These are phyloP conservation scores for Carallia pectinifolia DNA, from an alignment of 345 rosid genomes.

Conservation along the genomic window DNA sequence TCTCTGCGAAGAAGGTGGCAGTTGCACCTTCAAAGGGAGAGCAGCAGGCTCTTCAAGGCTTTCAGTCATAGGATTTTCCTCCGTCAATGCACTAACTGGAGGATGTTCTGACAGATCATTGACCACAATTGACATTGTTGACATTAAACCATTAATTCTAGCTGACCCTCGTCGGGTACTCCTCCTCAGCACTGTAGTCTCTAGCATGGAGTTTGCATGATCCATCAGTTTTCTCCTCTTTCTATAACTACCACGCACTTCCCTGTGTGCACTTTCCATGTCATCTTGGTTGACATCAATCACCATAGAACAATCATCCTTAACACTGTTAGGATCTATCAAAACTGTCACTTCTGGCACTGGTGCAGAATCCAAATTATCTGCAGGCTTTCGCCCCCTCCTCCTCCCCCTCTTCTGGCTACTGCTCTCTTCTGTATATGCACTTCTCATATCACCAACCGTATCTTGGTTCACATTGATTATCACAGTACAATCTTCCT, in stretches of 20 bases:
- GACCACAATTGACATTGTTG: slow-evolving; percentile 20
- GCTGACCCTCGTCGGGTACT: slow-evolving; percentile 70
- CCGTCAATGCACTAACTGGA: slow-evolving; percentile 52
- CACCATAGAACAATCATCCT: slow-evolving; percentile 17
- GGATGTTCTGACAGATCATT: slow-evolving; percentile 50
- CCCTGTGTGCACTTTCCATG: slow-evolving; percentile 29
- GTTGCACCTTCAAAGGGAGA: slow-evolving; percentile 56
- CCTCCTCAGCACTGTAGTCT: slow-evolving; percentile 67
- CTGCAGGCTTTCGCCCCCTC: slow-evolving; percentile 45
- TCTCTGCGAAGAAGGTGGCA: slow-evolving; percentile 71
- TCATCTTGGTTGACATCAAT: slow-evolving; percentile 29
- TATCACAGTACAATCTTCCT: not conserved
- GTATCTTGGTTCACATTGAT: too few species aligned
- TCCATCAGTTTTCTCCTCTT: slow-evolving; percentile 49
- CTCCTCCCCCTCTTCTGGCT: slow-evolving; percentile 23
- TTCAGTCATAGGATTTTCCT: slow-evolving; percentile 42
- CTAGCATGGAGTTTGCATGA: slow-evolving; percentile 25
- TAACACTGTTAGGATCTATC: not conserved
- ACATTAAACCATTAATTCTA: slow-evolving; percentile 30
- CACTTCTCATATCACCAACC: slow-evolving; percentile 25
- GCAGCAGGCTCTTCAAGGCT: slow-evolving; percentile 38
- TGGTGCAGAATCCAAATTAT: slow-evolving; percentile 3
- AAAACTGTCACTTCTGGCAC: slow-evolving; percentile 4
- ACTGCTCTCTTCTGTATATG: slow-evolving; percentile 31
- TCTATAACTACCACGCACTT: slow-evolving; percentile 38